Evolutionary conservation across 2,329 filamentous ascomycete genomes (phyloP).

Genomic region (Aspergillus glaucus): DNA sequence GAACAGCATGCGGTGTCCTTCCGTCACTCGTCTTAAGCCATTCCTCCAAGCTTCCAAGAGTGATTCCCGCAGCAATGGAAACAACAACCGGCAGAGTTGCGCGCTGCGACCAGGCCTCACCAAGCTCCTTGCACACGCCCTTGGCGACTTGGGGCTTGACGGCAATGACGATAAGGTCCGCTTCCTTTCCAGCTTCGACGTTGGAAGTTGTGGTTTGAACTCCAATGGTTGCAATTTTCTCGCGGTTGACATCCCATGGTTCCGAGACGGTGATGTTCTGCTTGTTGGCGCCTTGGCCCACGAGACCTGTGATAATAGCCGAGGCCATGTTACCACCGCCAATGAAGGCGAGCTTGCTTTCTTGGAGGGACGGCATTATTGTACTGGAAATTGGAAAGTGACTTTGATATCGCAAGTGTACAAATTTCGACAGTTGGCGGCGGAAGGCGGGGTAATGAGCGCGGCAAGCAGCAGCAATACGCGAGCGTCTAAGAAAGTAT

Average conservation of each 20-base stretch:
- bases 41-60: constrained; percentile 21
- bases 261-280: constrained; percentile 29
- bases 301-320: constrained; percentile 28
- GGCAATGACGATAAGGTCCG: constrained; percentile 27
- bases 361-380: constrained; percentile 23
- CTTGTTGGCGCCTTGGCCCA: constrained; percentile 21
- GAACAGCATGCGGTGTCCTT: constrained; percentile 21
- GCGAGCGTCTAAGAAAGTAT: too few species aligned
- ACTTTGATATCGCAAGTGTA: background rate
- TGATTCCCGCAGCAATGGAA: constrained; percentile 31
- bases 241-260: constrained; percentile 30
- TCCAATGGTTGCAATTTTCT: constrained; percentile 25
- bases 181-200: constrained; percentile 18
- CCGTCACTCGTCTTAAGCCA: constrained; percentile 24
- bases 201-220: constrained; percentile 27
- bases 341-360: constrained; percentile 31
- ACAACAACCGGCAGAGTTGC: constrained; percentile 23
- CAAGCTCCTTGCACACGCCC: constrained; percentile 27
- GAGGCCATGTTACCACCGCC: constrained; percentile 34
- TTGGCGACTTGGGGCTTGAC: constrained; percentile 31
- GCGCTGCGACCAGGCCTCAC: constrained; percentile 19
- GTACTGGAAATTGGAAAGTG: background rate
- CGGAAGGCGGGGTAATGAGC: too few species aligned
- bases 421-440: too few species aligned
- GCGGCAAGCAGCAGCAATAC: too few species aligned